Base-by-base conservation (phyloP, 2,329 filamentous ascomycete species). In the Penicillium sumatraense region DNA sequence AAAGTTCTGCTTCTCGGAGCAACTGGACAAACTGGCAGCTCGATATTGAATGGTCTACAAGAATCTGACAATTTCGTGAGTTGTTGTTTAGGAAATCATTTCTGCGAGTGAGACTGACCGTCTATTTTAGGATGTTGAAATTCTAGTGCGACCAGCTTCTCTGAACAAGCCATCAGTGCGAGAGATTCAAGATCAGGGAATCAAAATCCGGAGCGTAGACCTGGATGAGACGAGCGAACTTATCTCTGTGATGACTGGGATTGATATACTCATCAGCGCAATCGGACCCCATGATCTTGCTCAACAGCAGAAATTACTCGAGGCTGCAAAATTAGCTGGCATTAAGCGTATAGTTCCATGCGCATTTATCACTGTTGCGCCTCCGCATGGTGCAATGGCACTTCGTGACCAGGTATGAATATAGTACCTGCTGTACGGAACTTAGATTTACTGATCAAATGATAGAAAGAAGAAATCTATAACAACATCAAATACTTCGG, bases 291-390 rank as follows among this genome's bases (percentile, higher is more conserved):
- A 46, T 5, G 56, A 51, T 3, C 57, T 70, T 8, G 40, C 63
- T 10, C 29, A 53, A 23, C 40, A 53, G 16, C 47, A 46, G 18
- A 36, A 26, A 16, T 69, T 83, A 0, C 71, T 72, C 5, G 68
- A 68, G 8, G 80, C 80, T 3, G 73, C 77, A 1, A 78, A 80
- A 47, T 61, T 67, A 20, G 77, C 77, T 1, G 77, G 77, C 0
- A 74, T 82, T 3, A 70, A 74, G 47, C 74, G 81, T 16, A 82
- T 80, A 51, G 72, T 82, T 6, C 80, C 80, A 2, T 78, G 75
- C 52, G 73, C 69, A 44, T 82, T 76, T 18, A 72, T 68, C 2
- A 75, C 77, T 0, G 62, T 77, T 4, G 64, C 69, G 0, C 40
- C 40, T 27, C 72, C 78, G 0, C 69, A 73, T 0, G 75, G 72